Evolutionary conservation across 1,139 yeast genomes (phyloP), one percentile per base, ranked within the genome.

Genomic region (Chernovozyma sophiae-reginae): DNA sequence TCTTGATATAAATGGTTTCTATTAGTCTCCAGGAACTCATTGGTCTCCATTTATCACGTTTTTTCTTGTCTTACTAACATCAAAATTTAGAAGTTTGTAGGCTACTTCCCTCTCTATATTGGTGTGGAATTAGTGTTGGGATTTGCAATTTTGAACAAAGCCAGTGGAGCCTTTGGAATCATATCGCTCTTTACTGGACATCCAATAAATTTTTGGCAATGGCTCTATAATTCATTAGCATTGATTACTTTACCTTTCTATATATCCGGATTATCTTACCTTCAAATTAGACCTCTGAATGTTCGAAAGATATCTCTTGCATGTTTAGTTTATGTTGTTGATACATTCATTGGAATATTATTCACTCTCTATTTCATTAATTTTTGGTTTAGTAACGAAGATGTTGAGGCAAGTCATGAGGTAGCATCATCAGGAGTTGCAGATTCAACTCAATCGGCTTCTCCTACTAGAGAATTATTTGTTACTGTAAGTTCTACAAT

Each of bases 51-150:
- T n/a, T n/a, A n/a, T n/a, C n/a, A n/a, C n/a, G n/a, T n/a, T n/a
- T n/a, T n/a, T n/a, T n/a, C n/a, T n/a, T n/a, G n/a, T n/a, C n/a
- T n/a, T n/a, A n/a, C n/a, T n/a, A n/a, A n/a, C n/a, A n/a, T n/a
- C n/a, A n/a, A 6, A 20, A 20, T 20, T 16, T 20, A 69, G 79
- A 71, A 61, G 53, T 83, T 84, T 53, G 53, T 81, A 25, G 78
- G 79, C 17, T 49, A 72, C 31, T 60, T 87, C 18, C 97, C 97
- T 3, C 72, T 92, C 30, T 86, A 83, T 53, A 72, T 86, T 26
- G 97, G 97, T 8, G 95, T 89, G 18, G 97, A 92, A 57, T 57
- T 87, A 11, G 77, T 86, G 18, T 66, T 89, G n/a, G 84, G 87
- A 2, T 68, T 85, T 27, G 83, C 94, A 17, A 76, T 89, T 33